Evolutionary conservation across 352 stramenopile species (phyloP).

Genomic region (Globisporangium polare): DNA sequence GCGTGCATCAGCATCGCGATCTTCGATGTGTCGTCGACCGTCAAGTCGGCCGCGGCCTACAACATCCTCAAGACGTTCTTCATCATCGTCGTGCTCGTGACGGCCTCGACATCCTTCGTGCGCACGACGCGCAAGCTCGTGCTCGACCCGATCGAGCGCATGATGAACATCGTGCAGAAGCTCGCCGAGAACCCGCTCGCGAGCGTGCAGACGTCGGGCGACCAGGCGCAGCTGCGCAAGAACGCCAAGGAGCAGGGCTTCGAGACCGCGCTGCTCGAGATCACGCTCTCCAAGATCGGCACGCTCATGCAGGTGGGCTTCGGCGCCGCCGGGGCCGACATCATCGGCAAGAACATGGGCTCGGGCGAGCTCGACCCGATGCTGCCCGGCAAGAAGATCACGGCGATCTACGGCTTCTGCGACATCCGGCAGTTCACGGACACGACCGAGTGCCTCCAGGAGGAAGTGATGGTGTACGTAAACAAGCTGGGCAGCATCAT

Average conservation of each 20-base stretch:
- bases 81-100: conserved; percentile 81
- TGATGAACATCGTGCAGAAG: conserved; percentile 88
- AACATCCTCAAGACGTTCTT: conserved; percentile 88
- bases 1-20: conserved; percentile 72
- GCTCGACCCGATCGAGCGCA: conserved; percentile 88
- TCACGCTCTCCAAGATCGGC: conserved; percentile 79
- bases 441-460: conserved; percentile 87
- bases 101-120: conserved; percentile 80
- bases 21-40: conserved; percentile 74
- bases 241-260: conserved; percentile 78
- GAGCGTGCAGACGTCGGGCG: conserved; percentile 65
- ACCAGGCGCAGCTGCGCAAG: conserved; percentile 65
- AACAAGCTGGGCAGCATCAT: conserved; percentile 91
- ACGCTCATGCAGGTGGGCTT: conserved; percentile 87
- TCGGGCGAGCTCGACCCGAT: conserved; percentile 87
- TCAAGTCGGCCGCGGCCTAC: conserved; percentile 52
- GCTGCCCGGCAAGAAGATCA: conserved; percentile 88
- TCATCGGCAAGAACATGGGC: conserved; percentile 87
- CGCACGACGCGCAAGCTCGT: conserved; percentile 80
- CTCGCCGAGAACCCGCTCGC: conserved; percentile 86
- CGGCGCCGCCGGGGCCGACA: conserved; percentile 72
- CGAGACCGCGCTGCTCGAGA: conserved; percentile 75
- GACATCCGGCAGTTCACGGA: conserved; percentile 94
- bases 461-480: conserved; percentile 92
- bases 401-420: conserved; percentile 94